Conservation (phyloP, 495 filamentous ascomycete genomes). For the Tuber indicum region DNA sequence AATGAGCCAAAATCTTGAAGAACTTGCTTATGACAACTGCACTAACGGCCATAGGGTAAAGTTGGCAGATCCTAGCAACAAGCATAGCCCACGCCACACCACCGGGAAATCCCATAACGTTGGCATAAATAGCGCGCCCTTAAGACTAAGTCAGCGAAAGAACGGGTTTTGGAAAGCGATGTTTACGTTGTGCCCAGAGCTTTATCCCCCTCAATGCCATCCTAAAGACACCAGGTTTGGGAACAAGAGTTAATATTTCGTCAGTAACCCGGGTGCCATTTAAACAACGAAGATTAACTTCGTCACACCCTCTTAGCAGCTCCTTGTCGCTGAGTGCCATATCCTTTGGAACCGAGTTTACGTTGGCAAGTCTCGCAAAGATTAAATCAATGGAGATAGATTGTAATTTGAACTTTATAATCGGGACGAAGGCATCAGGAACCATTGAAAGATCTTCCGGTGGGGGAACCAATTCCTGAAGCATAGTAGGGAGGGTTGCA, state of each 20-base stretch:
- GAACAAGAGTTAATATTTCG: constrained; percentile 81
- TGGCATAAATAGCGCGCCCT: constrained; percentile 83
- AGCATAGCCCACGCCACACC: constrained; percentile 98
- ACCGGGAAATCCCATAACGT: constrained; percentile 91
- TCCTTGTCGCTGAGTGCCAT: constrained; percentile 73
- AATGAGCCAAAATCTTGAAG: constrained; percentile 81
- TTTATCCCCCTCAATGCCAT: constrained; percentile 86
- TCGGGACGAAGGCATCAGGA: constrained; percentile 82
- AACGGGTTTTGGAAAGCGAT: not conserved
- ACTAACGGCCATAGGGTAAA: constrained; percentile 89
- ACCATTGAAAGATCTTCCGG: constrained; percentile 80
- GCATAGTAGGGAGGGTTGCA: constrained; percentile 67
- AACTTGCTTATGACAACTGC: constrained; percentile 84
- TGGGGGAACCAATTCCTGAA: constrained; percentile 63
- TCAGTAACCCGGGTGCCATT: constrained; percentile 92
- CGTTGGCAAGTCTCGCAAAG: constrained; percentile 67
- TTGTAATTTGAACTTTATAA: constrained; percentile 87
- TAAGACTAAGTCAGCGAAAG: constrained; percentile 8
- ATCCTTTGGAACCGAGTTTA: constrained; percentile 64
- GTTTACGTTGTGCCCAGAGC: constrained; percentile 81
- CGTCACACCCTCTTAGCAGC: constrained; percentile 76
- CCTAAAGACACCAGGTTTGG: constrained; percentile 80
- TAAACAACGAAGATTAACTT: constrained; percentile 74
- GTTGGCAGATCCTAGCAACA: constrained; percentile 88
- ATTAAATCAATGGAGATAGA: constrained; percentile 93